phyloP scores from a whole-genome alignment of 208 protist genomes.

The Acanthamoeba polyphaga region DNA sequence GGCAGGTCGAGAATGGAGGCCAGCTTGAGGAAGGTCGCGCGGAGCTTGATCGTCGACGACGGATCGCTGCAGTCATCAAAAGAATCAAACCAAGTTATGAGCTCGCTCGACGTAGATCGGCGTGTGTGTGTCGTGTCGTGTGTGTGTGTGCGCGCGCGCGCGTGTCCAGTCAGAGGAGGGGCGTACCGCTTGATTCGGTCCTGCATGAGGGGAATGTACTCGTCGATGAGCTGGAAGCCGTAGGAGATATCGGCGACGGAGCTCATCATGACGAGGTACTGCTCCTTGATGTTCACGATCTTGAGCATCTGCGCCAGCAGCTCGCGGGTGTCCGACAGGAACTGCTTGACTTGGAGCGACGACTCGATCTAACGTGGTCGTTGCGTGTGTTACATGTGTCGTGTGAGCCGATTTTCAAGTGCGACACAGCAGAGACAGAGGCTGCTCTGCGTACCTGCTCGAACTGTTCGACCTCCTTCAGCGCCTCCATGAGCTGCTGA shows the following conservation, averaged over 20 bases:
- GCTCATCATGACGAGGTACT: conserved; percentile 93
- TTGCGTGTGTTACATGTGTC: no score
- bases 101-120: conserved; percentile 6
- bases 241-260: conserved; percentile 97
- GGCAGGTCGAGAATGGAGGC: conserved; percentile 81
- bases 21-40: conserved; percentile 97
- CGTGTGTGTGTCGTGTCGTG: background rate
- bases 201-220: conserved; percentile 96
- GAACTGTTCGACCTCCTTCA: conserved; percentile 98
- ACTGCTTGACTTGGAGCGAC: conserved; percentile 92
- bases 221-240: conserved; percentile 95
- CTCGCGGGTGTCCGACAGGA: conserved; percentile 93
- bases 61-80: conserved; percentile 89
- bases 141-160: no score
- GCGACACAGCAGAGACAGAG: background rate
- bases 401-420: no score
- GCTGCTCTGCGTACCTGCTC: conserved; percentile 88
- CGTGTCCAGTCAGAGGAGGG: background rate
- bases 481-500: conserved; percentile 95
- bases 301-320: conserved; percentile 96
- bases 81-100: background rate
- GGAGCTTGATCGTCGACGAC: conserved; percentile 94
- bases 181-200: conserved; percentile 91
- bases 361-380: conserved; percentile 82
- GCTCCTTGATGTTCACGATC: conserved; percentile 95